Base-by-base conservation (phyloP, 2,329 filamentous ascomycete genomes). In the Boeremia lycopersici region DNA sequence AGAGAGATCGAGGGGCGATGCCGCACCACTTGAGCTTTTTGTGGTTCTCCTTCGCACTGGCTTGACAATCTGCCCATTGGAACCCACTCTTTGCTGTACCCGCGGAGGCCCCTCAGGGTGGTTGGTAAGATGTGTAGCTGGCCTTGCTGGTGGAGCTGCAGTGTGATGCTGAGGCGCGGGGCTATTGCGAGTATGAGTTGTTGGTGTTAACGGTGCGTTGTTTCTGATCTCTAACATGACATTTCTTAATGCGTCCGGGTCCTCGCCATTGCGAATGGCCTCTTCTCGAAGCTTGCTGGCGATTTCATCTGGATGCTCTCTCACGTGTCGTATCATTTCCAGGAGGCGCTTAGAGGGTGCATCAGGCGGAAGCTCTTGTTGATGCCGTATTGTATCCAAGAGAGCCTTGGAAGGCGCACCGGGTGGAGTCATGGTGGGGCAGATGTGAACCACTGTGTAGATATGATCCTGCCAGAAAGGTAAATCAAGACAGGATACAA, bases 351-450 rank as follows among this genome's bases (percentile, higher is more conserved):
- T 13, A 4, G 39, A 29, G 9, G 46, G 36, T 12, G n/a, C 29
- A 23, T 12, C 31, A 2, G 33, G 13, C 0, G 42, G 38, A 12
- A 38, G 41, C 2, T 38, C 38, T 26, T 29, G 43, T 15, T n/a
- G 8, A 2, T 47, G 11, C n/a, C 10, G 35, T 19, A 38, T 5
- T 11, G 6, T 25, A 6, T 38, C 35, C 6, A 25, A 17, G 17
- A 38, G 11, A 3, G 17, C 19, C 36, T 26, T 25, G 12, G 41
- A 30, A 3, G 48, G 41, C 13, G 17, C 12, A 38, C 15, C 48
- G 7, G 44, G 34, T 50, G 48, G 51, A 50, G 17, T 46, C 6
- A 42, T 48, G 3, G 38, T 26, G 10, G 41, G n/a, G n/a, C n/a
- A n/a, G n/a, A n/a, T n/a, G n/a, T n/a, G n/a, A n/a, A n/a, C n/a